phyloP scores from a whole-genome alignment of 768 basidiomycete species.

The Pleurotus citrinopileatus region DNA sequence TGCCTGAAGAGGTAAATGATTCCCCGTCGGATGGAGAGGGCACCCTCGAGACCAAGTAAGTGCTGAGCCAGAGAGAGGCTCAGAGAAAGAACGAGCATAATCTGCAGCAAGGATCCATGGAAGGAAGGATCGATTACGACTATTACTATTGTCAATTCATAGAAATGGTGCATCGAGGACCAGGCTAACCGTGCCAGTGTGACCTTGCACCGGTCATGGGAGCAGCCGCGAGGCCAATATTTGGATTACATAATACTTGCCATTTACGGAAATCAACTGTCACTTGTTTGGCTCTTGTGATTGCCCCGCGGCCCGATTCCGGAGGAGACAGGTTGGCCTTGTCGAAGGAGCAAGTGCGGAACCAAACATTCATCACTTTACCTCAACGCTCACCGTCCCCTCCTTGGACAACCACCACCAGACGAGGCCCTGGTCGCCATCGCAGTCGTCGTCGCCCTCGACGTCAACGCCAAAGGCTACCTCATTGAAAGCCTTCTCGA shows the following conservation, averaged over 20 bases:
- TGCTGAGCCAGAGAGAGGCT: neutral
- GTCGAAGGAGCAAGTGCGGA: slow-evolving; percentile 9
- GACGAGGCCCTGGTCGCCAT: neutral
- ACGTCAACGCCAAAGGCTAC: neutral
- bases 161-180: slow-evolving; percentile 1
- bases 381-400: neutral
- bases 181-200: neutral
- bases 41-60: neutral
- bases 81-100: neutral
- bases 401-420: no score
- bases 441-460: neutral
- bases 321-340: no score
- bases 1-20: slow-evolving; percentile 1
- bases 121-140: slow-evolving; percentile 4
- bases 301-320: slow-evolving; percentile 7
- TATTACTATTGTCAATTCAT: no score
- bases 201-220: slow-evolving; percentile 4
- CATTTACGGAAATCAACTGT: neutral
- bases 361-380: slow-evolving; percentile 8
- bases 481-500: neutral
- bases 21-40: neutral
- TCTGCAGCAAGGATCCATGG: no score
- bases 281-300: slow-evolving; percentile 3
- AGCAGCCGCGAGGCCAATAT: neutral
- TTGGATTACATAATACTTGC: neutral